Conservation (phyloP, 2,329 filamentous ascomycete species). For the Cryphonectria japonica region DNA sequence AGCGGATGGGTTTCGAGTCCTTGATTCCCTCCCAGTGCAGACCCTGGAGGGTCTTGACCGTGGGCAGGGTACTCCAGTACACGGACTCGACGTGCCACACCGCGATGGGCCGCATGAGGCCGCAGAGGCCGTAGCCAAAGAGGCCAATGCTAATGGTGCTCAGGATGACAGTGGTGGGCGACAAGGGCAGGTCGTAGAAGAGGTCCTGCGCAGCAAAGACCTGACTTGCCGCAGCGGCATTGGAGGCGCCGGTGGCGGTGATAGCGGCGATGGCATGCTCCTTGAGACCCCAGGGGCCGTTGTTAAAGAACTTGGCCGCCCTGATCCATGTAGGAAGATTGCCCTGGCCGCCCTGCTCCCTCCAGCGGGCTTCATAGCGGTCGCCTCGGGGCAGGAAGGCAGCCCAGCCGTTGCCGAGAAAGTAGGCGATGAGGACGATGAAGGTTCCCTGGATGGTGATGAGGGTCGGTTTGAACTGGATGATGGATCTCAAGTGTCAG, state of each 20-base stretch:
- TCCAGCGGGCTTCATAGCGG: constrained; percentile 51
- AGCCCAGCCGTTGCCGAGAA: constrained; percentile 54
- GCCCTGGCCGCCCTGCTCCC: constrained; percentile 44
- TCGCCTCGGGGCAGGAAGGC: constrained; percentile 56
- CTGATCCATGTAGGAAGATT: constrained; percentile 47
- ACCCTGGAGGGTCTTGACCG: constrained; percentile 57
- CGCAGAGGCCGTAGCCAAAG: constrained; percentile 59
- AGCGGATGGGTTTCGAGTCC: constrained; percentile 53
- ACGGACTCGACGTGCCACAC: constrained; percentile 61
- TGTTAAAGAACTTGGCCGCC: constrained; percentile 51
- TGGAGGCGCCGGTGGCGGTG: constrained; percentile 57
- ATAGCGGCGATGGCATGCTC: constrained; percentile 60
- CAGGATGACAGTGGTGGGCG: constrained; percentile 50
- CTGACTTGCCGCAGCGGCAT: constrained; percentile 45
- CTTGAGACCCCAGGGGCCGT: constrained; percentile 56
- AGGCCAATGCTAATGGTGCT: constrained; percentile 57
- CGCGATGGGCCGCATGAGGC: constrained; percentile 55
- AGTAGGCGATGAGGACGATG: constrained; percentile 61
- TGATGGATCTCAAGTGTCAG: too few relatives aligned
- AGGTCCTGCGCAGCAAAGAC: constrained; percentile 55
- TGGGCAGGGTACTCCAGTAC: constrained; percentile 58
- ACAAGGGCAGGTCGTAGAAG: constrained; percentile 54
- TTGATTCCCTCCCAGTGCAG: constrained; percentile 57
- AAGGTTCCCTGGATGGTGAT: constrained; percentile 56
- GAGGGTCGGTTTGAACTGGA: constrained; percentile 56